Conservation (phyloP, 805 yeast species). For the Blastobotrys mokoenaii region DNA sequence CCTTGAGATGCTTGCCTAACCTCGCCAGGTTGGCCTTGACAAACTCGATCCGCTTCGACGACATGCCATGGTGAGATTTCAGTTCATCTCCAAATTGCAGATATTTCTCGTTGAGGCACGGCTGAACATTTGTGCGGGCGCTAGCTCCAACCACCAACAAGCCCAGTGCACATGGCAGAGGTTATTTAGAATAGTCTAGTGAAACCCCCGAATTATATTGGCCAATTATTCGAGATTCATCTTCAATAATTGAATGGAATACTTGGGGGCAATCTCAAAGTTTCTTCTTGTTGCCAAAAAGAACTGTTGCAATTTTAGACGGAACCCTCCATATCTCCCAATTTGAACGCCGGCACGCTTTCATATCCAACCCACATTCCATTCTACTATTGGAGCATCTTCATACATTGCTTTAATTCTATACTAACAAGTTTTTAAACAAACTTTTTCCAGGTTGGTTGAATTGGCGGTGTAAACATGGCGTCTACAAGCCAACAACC, state of each 20-base stretch:
- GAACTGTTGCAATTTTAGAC: background rate
- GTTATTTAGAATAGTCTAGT: too few species aligned
- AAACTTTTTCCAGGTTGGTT: background rate
- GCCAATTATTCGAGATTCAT: too few species aligned
- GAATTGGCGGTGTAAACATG: background rate
- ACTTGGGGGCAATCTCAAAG: too few species aligned
- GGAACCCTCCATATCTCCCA: background rate
- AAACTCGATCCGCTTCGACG: background rate
- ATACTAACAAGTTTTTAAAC: background rate
- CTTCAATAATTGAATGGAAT: too few species aligned
- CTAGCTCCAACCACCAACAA: background rate
- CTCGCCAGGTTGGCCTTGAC: background rate
- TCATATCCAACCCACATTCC: background rate
- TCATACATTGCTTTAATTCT: background rate
- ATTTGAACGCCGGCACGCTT: background rate
- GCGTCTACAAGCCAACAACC: slow-evolving; percentile 1
- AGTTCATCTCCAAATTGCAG: background rate
- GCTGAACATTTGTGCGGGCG: background rate
- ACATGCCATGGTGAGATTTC: background rate
- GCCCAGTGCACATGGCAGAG: too few species aligned
- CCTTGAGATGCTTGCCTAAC: background rate
- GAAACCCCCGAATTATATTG: too few species aligned
- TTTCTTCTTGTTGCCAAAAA: too few species aligned
- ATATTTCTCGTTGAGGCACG: background rate
- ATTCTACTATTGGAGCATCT: background rate